Evolutionary conservation across 2,329 filamentous ascomycete genomes (phyloP).

Genomic region (Tolypocladium tundrense): DNA sequence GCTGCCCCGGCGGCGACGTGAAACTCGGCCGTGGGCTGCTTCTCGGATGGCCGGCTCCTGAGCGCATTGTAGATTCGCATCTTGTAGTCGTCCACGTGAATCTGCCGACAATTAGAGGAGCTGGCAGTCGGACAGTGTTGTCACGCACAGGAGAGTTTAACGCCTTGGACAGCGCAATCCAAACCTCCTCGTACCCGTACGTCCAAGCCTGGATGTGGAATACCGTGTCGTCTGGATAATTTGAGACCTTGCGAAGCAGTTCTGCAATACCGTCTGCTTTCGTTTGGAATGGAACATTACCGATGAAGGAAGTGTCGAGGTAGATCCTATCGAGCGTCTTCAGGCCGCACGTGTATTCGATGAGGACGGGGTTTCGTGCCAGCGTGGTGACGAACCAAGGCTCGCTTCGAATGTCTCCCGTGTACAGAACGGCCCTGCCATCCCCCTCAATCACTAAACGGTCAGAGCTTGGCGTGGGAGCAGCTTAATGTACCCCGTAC

Average conservation of each 20-base stretch:
- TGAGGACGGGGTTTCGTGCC: constrained; percentile 57
- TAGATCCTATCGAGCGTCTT: constrained; percentile 72
- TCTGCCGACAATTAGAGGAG: constrained; percentile 25
- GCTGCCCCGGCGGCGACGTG: constrained; percentile 50
- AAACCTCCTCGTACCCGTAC: constrained; percentile 83
- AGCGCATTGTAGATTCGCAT: constrained; percentile 61
- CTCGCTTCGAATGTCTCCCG: constrained; percentile 80
- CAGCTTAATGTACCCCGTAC: constrained; percentile 11
- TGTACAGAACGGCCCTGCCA: constrained; percentile 69
- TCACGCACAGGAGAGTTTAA: constrained; percentile 49
- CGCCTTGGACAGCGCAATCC: constrained; percentile 66
- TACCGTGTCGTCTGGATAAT: constrained; percentile 61
- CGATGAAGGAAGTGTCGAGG: constrained; percentile 71
- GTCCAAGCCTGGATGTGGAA: constrained; percentile 90
- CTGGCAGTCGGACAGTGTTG: neutral
- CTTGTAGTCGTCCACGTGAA: constrained; percentile 81
- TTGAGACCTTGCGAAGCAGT: constrained; percentile 55
- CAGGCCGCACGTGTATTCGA: constrained; percentile 61
- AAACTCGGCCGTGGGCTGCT: constrained; percentile 26
- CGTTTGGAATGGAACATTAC: constrained; percentile 37
- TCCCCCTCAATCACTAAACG: constrained; percentile 59
- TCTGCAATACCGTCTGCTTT: constrained; percentile 70
- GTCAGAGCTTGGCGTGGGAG: neutral
- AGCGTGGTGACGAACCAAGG: constrained; percentile 75
- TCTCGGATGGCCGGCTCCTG: constrained; percentile 29